These are phyloP conservation scores for Pestalotiopsis sp. DNA, from an alignment of 2,329 filamentous ascomycete species.

Conservation along the genomic window DNA sequence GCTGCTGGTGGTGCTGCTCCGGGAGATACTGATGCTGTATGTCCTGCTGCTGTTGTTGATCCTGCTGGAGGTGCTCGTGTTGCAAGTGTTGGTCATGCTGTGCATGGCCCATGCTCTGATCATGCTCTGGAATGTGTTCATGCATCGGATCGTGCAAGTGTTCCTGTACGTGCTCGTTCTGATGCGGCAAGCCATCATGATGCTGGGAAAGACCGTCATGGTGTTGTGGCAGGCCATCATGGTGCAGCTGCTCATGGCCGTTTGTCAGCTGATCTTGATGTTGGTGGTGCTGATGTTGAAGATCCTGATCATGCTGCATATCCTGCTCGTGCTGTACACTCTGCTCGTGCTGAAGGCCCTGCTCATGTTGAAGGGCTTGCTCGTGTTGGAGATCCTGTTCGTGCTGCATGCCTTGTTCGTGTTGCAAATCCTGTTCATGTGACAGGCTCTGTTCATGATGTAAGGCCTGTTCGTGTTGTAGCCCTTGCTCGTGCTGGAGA, in stretches of 20 bases:
- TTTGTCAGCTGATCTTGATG: slow-evolving; percentile 5
- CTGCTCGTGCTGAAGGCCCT: slow-evolving; percentile 17
- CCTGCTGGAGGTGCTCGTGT: slow-evolving; percentile 22
- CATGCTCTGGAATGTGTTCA: slow-evolving; percentile 15
- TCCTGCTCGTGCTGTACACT: slow-evolving; percentile 13
- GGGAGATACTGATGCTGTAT: slow-evolving; percentile 19
- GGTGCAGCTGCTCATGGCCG: slow-evolving; percentile 11
- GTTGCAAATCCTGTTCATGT: slow-evolving; percentile 17
- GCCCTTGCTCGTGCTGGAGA: slow-evolving; percentile 11
- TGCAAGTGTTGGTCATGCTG: slow-evolving; percentile 16
- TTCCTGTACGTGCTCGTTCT: slow-evolving; percentile 11
- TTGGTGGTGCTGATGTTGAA: slow-evolving; percentile 10
- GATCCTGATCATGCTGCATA: slow-evolving; percentile 12
- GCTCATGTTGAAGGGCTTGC: slow-evolving; percentile 21
- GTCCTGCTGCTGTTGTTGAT: slow-evolving; percentile 22
- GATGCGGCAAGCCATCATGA: slow-evolving; percentile 14
- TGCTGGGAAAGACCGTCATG: slow-evolving; percentile 15
- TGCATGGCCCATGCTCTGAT: slow-evolving; percentile 9
- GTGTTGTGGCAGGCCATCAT: slow-evolving; percentile 13
- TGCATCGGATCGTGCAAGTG: slow-evolving; percentile 14
- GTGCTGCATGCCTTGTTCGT: slow-evolving; percentile 17
- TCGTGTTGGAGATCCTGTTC: slow-evolving; percentile 18
- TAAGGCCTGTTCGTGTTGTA: neutral
- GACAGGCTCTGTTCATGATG: slow-evolving; percentile 18
- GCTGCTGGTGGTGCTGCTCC: slow-evolving; percentile 31